These are phyloP conservation scores for Sugiyamaella floridensis DNA, from an alignment of 805 yeast genomes.

Conservation along the genomic window DNA sequence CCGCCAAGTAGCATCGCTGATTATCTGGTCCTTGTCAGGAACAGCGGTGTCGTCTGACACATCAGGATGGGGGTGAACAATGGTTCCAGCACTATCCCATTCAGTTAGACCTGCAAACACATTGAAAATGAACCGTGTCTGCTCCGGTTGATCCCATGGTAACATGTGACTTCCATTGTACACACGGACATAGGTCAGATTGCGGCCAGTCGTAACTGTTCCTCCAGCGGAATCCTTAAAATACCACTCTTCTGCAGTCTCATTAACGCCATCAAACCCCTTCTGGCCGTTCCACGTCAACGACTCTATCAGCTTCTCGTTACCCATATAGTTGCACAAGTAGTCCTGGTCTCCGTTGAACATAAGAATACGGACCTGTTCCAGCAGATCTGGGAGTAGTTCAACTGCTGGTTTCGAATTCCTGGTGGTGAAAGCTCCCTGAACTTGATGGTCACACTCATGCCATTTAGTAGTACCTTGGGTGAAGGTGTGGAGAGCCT, in stretches of 20 bases:
- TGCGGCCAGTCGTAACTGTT: constrained; percentile 48
- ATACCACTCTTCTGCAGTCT: constrained; percentile 38
- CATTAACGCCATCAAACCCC: constrained; percentile 27
- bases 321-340: constrained; percentile 78
- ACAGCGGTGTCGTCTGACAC: constrained; percentile 3
- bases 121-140: constrained; percentile 66
- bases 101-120: constrained; percentile 26
- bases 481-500: constrained; percentile 43
- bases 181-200: constrained; percentile 69
- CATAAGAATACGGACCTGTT: constrained; percentile 53
- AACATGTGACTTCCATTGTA: constrained; percentile 88
- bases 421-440: constrained; percentile 43
- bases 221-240: constrained; percentile 41
- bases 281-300: constrained; percentile 56
- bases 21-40: constrained; percentile 16
- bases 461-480: constrained; percentile 48
- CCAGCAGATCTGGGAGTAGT: constrained; percentile 59
- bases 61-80: constrained; percentile 3
- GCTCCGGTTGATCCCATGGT: constrained; percentile 70
- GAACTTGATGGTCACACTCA: constrained; percentile 69
- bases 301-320: constrained; percentile 55
- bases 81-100: constrained; percentile 14
- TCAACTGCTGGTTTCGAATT: constrained; percentile 54
- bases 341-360: constrained; percentile 86
- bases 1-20: constrained; percentile 29